phyloP scores from a whole-genome alignment of 208 protist species.

The Leishmania mexicana region DNA sequence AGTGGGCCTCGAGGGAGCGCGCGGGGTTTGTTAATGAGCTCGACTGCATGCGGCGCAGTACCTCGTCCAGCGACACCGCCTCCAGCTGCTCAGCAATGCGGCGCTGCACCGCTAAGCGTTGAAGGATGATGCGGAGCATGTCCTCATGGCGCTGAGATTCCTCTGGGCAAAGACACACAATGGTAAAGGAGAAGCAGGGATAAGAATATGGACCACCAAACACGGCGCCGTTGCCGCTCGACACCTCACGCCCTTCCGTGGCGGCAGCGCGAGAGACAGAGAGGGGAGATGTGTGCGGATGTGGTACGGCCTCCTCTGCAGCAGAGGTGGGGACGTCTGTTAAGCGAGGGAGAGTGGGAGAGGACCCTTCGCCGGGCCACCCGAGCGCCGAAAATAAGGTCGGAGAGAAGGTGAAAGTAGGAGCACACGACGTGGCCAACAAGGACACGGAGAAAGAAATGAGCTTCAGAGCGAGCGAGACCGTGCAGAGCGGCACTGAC shows the following conservation, averaged over 20 bases:
- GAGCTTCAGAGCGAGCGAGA: background rate
- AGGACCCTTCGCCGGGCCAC: background rate
- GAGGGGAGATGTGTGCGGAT: too few relatives aligned
- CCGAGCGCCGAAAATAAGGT: background rate
- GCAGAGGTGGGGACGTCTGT: background rate
- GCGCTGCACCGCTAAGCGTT: conserved; percentile 28
- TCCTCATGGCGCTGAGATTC: background rate
- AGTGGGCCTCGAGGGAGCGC: conserved; percentile 73
- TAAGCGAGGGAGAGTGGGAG: background rate
- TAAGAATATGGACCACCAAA: background rate
- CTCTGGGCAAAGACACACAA: background rate
- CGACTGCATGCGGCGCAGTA: conserved; percentile 83
- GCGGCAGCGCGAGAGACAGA: background rate
- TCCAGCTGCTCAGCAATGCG: conserved; percentile 34
- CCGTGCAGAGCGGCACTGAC: background rate
- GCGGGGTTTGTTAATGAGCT: conserved; percentile 64
- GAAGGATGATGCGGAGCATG: conserved; percentile 32
- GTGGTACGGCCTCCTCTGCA: background rate
- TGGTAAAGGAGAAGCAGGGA: background rate
- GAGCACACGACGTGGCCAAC: background rate
- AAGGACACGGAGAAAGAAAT: background rate
- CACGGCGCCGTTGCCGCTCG: background rate
- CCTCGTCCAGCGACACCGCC: conserved; percentile 56
- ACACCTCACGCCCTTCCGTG: background rate
- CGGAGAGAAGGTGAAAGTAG: background rate